Evolutionary conservation across 306 rosid genomes (phyloP).

Genomic region (Gastrolobium villosum): DNA sequence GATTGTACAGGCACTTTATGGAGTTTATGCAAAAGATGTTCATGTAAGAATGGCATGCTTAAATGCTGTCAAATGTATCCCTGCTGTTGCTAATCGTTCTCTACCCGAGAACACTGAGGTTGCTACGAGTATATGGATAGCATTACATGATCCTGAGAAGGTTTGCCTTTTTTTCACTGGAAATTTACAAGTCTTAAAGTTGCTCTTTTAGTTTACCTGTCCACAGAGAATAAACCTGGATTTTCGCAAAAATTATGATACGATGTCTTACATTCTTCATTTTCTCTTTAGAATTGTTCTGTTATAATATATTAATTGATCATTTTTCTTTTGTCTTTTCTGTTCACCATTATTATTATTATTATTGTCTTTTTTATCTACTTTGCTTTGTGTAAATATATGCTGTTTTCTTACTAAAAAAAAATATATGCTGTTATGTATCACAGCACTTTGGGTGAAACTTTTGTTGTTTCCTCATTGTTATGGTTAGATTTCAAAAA

Average conservation of each 20-base stretch:
- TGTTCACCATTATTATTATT: background rate
- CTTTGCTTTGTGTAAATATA: background rate
- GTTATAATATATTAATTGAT: background rate
- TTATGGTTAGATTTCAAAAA: background rate
- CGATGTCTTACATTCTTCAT: background rate
- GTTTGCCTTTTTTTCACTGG: constrained; percentile 52
- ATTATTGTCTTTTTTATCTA: background rate
- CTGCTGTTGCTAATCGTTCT: constrained; percentile 81
- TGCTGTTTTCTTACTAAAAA: too few relatives aligned
- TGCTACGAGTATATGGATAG: constrained; percentile 96
- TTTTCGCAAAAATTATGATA: constrained; percentile 8
- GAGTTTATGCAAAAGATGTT: constrained; percentile 95
- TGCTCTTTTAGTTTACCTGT: constrained; percentile 12
- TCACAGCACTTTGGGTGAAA: background rate
- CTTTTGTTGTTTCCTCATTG: background rate
- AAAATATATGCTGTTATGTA: background rate
- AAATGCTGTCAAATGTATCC: constrained; percentile 91
- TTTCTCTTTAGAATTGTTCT: background rate
- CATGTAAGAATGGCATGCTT: constrained; percentile 95
- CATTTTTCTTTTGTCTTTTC: background rate
- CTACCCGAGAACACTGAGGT: constrained; percentile 76
- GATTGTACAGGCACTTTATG: constrained; percentile 80
- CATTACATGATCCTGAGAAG: constrained; percentile 95
- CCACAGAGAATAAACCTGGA: background rate
- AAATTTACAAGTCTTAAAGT: background rate